Conservation (phyloP, 176 grass and related monocot species). For the Aegilops bicornis region DNA sequence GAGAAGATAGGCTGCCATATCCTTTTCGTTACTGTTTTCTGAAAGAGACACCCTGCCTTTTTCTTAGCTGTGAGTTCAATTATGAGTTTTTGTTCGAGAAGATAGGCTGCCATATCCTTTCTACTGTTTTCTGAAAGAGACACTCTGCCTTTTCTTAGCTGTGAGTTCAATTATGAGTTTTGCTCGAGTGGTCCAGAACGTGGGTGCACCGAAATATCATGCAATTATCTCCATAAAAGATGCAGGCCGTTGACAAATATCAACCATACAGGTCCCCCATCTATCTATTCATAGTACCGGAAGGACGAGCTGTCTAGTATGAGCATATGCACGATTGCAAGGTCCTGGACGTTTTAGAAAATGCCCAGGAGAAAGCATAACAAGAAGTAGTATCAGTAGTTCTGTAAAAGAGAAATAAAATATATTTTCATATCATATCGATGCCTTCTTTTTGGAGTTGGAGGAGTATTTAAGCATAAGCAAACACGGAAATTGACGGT, state of each 20-base stretch:
- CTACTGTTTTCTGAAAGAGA: neutral
- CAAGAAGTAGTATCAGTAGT: neutral
- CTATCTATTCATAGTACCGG: neutral
- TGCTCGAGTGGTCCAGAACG: neutral
- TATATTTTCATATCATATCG: too few relatives aligned
- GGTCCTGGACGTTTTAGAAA: neutral
- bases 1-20: neutral
- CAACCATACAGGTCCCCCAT: neutral
- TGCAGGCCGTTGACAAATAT: neutral
- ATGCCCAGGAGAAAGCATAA: neutral
- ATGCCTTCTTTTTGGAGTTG: too few relatives aligned
- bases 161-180: neutral
- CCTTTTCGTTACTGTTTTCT: neutral
- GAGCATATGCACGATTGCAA: neutral
- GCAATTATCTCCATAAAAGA: neutral
- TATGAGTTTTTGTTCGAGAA: neutral
- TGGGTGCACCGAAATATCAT: slow-evolving; percentile 3
- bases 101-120: neutral
- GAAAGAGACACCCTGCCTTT: neutral
- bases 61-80: neutral
- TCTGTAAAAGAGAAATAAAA: too few relatives aligned
- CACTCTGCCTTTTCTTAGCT: neutral
- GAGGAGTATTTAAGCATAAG: neutral
- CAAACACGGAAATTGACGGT: neutral
- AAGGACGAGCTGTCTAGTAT: neutral